These are phyloP conservation scores for Phytophthora megakarya DNA, from an alignment of 352 stramenopile species.

Conservation along the genomic window DNA sequence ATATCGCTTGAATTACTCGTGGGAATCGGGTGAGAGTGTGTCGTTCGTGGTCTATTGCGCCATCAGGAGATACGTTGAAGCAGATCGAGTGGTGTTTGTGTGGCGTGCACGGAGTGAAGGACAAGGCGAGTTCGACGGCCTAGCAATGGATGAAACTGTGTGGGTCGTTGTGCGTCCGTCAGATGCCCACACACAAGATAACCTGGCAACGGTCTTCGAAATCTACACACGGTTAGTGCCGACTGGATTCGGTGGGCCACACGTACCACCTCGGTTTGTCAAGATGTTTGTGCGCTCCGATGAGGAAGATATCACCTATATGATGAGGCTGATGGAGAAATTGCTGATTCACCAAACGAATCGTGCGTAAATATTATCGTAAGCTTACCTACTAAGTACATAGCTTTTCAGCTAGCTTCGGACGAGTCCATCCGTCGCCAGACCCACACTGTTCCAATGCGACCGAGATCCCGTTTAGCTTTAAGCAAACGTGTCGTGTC, in stretches of 20 bases:
- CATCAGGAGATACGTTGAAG: conserved; percentile 48
- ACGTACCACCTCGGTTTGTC: conserved; percentile 24
- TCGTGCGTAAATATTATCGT: conserved; percentile 8
- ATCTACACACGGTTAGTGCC: conserved; percentile 33
- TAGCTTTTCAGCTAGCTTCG: too few relatives aligned
- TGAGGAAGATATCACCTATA: conserved; percentile 36
- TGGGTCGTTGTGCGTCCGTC: conserved; percentile 42
- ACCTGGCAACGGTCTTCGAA: conserved; percentile 27
- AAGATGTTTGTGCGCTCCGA: conserved; percentile 33
- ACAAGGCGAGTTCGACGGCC: conserved; percentile 32
- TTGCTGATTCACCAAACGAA: conserved; percentile 24
- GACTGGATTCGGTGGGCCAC: conserved; percentile 24
- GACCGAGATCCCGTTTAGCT: conserved; percentile 26
- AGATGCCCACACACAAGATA: conserved; percentile 9
- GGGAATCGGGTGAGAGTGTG: conserved; percentile 30
- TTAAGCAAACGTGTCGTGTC: conserved; percentile 31
- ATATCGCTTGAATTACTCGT: conserved; percentile 32
- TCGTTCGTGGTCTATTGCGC: conserved; percentile 32
- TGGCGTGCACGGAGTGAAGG: conserved; percentile 45
- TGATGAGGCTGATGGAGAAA: conserved; percentile 32
- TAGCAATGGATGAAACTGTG: conserved; percentile 47
- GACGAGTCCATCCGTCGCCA: too few relatives aligned
- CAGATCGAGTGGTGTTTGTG: conserved; percentile 51
- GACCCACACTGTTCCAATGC: too few relatives aligned
- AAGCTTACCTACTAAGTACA: too few relatives aligned